A percentile compares a stretch with the other conserved stretches of the same genome.
Evolutionary conservation across 768 basidiomycete species (phyloP).

Genomic region (Omphalotus guepiniiformis): DNA sequence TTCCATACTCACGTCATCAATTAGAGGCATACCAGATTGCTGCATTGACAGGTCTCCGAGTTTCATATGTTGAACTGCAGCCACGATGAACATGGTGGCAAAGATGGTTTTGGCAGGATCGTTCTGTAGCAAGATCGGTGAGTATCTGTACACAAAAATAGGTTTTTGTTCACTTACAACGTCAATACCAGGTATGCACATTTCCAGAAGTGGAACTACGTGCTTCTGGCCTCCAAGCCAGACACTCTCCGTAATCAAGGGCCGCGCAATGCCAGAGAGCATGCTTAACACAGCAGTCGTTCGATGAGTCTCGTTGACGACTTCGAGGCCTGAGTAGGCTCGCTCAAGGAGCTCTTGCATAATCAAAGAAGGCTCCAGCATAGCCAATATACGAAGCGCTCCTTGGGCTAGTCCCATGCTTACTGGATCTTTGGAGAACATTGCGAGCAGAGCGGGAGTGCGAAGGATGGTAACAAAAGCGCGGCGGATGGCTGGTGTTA

Average conservation of each 20-base stretch:
- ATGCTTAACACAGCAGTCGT: slow-evolving; percentile 89
- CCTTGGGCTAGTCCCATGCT: slow-evolving; percentile 81
- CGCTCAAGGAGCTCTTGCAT: slow-evolving; percentile 91
- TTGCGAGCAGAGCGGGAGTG: slow-evolving; percentile 84
- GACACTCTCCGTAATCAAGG: slow-evolving; percentile 69
- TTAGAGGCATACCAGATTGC: slow-evolving; percentile 51
- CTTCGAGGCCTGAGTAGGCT: slow-evolving; percentile 88
- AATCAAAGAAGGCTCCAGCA: slow-evolving; percentile 78
- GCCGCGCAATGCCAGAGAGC: slow-evolving; percentile 70
- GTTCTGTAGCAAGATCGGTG: slow-evolving; percentile 43
- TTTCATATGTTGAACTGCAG: slow-evolving; percentile 70
- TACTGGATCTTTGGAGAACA: slow-evolving; percentile 84
- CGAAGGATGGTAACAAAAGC: slow-evolving; percentile 78
- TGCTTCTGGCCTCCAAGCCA: slow-evolving; percentile 90
- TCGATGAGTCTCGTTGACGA: slow-evolving; percentile 91
- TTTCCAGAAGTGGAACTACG: slow-evolving; percentile 79
- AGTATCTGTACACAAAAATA: slow-evolving; percentile 5
- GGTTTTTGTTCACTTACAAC: too few species aligned
- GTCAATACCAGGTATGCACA: slow-evolving; percentile 91
- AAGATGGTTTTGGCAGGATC: slow-evolving; percentile 79
- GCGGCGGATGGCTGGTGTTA: slow-evolving; percentile 77
- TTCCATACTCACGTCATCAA: slow-evolving; percentile 52
- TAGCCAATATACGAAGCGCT: slow-evolving; percentile 70
- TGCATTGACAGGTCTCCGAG: slow-evolving; percentile 70
- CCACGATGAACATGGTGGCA: slow-evolving; percentile 73